Base-by-base conservation (phyloP, 495 filamentous ascomycete species). In the Letharia lupina region DNA sequence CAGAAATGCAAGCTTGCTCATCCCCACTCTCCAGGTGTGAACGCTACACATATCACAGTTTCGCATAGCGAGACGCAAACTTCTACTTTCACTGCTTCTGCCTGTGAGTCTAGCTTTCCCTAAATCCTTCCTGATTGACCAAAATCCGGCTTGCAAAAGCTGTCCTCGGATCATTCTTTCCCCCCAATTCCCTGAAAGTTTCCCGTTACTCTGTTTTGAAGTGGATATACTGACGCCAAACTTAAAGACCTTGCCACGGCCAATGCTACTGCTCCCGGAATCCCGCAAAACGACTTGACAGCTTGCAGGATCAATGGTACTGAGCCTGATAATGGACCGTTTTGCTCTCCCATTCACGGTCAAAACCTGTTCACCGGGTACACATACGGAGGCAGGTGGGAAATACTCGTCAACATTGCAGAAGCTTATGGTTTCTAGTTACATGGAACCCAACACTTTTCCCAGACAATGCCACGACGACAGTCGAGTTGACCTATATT, bases 291-390 rank as follows among this genome's bases (percentile, higher is more conserved):
- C 20, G 68, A 69, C 20, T 47, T 69, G 54, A 69, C 68, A 37
- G 33, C 35, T 11, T 69, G 68, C 44, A 54, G 66, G 37, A 67
- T 69, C 54, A 67, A 67, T 54, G 68, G 68, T 15, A 69, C 52
- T 18, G 37, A 42, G 18, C 52, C 45, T 15, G 64, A 64, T 13
- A 67, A 60, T 67, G 68, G 68, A n/a, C 68, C 68, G 16, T 69
- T 66, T 42, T 69, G 68, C 56, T 67, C 68, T 12, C 68, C 68
- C 12, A 67, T 59, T 35, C 68, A 70, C 37, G 42, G 40, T n/a
- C 68, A 70, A 42, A 67, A 70, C 23, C 47, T 70, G 31, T 70
- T 62, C 54, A 66, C 65, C 18, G 68, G 68, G 0, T 68, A 60
- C 13, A 68, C 62, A 37, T 70, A 70, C 40, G 65, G 61, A 63